Evolutionary conservation across 2,329 filamentous ascomycete species (phyloP).

Genomic region (Aureobasidium sp.): DNA sequence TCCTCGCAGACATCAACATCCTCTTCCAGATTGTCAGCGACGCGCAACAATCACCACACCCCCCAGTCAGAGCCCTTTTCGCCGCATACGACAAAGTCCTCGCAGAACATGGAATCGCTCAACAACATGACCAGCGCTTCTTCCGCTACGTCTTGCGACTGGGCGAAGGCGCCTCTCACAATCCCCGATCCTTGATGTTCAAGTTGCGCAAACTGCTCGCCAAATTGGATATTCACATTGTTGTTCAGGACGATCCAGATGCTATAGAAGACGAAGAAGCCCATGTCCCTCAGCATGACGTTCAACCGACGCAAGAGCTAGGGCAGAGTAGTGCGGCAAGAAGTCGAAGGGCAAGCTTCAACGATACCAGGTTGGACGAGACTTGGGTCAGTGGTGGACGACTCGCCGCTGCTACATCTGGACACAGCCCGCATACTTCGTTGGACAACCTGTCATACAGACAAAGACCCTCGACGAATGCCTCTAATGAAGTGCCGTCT

Average conservation of each 20-base stretch:
- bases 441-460: not conserved
- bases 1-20: constrained; percentile 59
- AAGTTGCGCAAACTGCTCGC: constrained; percentile 61
- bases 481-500: not conserved
- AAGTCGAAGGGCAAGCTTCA: constrained; percentile 36
- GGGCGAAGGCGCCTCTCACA: constrained; percentile 35
- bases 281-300: not conserved
- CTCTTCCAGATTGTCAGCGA: constrained; percentile 67
- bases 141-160: constrained; percentile 73
- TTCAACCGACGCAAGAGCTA: not conserved
- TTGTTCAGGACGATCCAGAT: constrained; percentile 37
- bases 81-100: constrained; percentile 70
- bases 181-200: constrained; percentile 50
- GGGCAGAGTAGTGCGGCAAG: not conserved
- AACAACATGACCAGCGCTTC: constrained; percentile 66
- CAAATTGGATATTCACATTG: constrained; percentile 62
- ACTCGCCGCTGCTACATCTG: constrained; percentile 12
- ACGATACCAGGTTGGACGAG: constrained; percentile 45
- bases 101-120: constrained; percentile 58
- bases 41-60: constrained; percentile 57
- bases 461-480: not conserved
- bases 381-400: constrained; percentile 33
- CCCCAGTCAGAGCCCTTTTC: constrained; percentile 71
- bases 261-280: not conserved
- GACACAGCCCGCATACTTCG: not conserved